These are phyloP conservation scores for Gracilaria caudata DNA, from an alignment of 23 red algal genomes.

Conservation along the genomic window DNA sequence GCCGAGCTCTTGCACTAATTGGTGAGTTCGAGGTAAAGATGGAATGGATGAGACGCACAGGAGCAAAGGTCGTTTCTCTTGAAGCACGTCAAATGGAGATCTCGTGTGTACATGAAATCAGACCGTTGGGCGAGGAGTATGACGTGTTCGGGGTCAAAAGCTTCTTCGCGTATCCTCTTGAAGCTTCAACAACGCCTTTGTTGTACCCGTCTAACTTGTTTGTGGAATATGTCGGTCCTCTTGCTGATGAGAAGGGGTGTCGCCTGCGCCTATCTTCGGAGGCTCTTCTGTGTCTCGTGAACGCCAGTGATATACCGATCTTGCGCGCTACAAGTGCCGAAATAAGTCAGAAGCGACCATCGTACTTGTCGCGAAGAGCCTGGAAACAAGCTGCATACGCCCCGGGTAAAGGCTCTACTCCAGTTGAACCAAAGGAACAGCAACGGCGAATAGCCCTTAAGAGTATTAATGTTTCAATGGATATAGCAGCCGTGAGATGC, in stretches of 20 bases:
- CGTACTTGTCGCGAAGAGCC: conserved; percentile 22
- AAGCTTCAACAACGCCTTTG: conserved; percentile 27
- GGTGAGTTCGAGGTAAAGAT: conserved; percentile 75
- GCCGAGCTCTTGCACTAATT: conserved; percentile 46
- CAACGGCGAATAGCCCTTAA: conserved; percentile 34
- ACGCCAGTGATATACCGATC: conserved; percentile 54
- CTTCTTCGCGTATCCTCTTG: conserved; percentile 26
- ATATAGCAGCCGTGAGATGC: conserved; percentile 28
- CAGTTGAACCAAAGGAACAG: conserved; percentile 23
- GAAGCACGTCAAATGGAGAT: conserved; percentile 53
- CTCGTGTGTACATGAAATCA: conserved; percentile 20
- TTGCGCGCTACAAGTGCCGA: conserved; percentile 28
- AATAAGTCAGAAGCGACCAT: neutral
- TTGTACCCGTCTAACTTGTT: conserved; percentile 51
- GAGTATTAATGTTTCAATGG: conserved; percentile 49
- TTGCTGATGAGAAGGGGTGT: conserved; percentile 55
- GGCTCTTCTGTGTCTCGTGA: conserved; percentile 49
- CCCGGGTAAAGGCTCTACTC: neutral
- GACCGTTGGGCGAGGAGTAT: neutral
- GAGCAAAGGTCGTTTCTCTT: conserved; percentile 58
- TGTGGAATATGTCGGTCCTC: conserved; percentile 49
- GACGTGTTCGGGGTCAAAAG: conserved; percentile 11
- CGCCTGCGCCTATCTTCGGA: conserved; percentile 44
- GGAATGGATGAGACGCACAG: conserved; percentile 69
- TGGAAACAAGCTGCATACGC: conserved; percentile 37